Base-by-base conservation (phyloP, 2,329 filamentous ascomycete genomes). In the Fusarium dimerum region DNA sequence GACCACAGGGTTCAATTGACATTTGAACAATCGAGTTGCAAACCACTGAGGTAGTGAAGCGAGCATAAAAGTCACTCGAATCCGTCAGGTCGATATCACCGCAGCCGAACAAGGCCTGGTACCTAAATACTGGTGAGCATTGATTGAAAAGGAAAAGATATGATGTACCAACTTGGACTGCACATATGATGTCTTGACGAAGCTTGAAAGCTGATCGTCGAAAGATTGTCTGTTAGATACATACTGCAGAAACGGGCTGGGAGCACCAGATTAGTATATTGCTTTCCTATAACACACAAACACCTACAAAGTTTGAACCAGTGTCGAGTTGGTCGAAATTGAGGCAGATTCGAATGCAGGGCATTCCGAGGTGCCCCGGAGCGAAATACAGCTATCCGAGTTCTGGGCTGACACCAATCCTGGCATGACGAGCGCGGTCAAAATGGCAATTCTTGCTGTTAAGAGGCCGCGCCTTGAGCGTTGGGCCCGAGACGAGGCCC, bases 1-100 rank as follows among this genome's bases (percentile, higher is more conserved):
- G 75, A 17, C 76, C 73, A 73, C 94, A 99, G 26, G 80, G 68
- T 11, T 74, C 68, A 64, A 88, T 85, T 6, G 94, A 97, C 68
- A 91, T 92, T 73, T 99, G 94, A 46, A 99, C 84, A 67, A 99
- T 89, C 60, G 90, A 83, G 78, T 95, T 97, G 80, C 94, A 99
- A 59, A 99, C 82, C 58, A 95, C 87, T 55, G 89, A 94, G 43
- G 86, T 94, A 6, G 93, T 96, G 74, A 93, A 99, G 64, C 94
- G 88, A 45, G 94, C 93, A 73, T 99, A 99, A 66, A 92, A 83
- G 65, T 88, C 82, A 61, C 84, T 87, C 5, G 91, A 87, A 69
- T 96, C 89, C 50, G 84, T 84, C 51, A 92, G 81, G 66, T 94
- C 84, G 64, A 97, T 78, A 56, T 83, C 82, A 44, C 82, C 79